phyloP scores from a whole-genome alignment of 1,139 yeast species.

The Kodamaea derodonti region DNA sequence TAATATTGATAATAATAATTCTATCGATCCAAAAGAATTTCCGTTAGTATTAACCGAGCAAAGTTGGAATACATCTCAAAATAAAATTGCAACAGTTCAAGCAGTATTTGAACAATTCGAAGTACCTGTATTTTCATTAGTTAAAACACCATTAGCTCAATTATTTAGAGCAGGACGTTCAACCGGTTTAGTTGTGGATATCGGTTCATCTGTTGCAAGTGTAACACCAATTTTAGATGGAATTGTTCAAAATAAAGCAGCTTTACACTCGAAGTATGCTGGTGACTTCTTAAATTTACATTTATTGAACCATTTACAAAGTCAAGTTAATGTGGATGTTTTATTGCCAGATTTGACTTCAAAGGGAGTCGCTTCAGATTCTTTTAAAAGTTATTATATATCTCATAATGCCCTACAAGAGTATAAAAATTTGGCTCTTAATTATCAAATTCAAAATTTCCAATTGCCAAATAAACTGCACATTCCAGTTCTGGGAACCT shows the following conservation, averaged over 20 bases:
- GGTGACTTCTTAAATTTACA: slow-evolving; percentile 68
- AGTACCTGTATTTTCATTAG: slow-evolving; percentile 64
- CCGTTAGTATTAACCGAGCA: slow-evolving; percentile 69
- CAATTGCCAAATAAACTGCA: slow-evolving; percentile 47
- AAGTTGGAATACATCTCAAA: slow-evolving; percentile 56
- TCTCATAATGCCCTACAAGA: slow-evolving; percentile 43
- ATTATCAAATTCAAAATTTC: slow-evolving; percentile 28
- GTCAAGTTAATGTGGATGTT: slow-evolving; percentile 22
- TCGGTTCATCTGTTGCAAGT: slow-evolving; percentile 58
- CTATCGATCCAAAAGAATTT: slow-evolving; percentile 46
- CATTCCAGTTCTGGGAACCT: slow-evolving; percentile 34
- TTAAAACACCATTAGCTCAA: slow-evolving; percentile 68
- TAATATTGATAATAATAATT: slow-evolving; percentile 40
- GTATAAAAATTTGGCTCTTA: slow-evolving; percentile 32
- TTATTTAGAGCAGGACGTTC: slow-evolving; percentile 66
- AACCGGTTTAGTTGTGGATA: slow-evolving; percentile 64
- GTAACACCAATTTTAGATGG: slow-evolving; percentile 76
- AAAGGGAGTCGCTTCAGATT: slow-evolving; percentile 26
- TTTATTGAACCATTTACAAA: slow-evolving; percentile 36
- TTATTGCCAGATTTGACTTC: slow-evolving; percentile 26
- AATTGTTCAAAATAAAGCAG: slow-evolving; percentile 56
- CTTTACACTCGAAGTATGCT: slow-evolving; percentile 58
- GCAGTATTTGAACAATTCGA: slow-evolving; percentile 61
- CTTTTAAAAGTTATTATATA: slow-evolving; percentile 46
- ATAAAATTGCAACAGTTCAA: slow-evolving; percentile 50